These are phyloP conservation scores for Sphaerosporella brunnea DNA, from an alignment of 495 filamentous ascomycete genomes.

Conservation along the genomic window DNA sequence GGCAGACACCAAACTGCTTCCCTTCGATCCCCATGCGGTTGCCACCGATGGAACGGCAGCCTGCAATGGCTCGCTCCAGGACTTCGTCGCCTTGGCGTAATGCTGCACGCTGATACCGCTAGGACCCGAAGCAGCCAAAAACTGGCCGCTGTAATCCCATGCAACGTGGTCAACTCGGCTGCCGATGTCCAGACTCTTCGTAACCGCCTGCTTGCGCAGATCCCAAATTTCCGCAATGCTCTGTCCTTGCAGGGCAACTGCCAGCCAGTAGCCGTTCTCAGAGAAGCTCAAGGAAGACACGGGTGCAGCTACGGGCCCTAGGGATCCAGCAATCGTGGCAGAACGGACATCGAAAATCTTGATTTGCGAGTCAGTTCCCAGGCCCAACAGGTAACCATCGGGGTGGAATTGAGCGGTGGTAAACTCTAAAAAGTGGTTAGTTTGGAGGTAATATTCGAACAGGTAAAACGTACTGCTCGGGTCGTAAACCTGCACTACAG, in stretches of 20 bases:
- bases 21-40: conserved; percentile 57
- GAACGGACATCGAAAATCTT: conserved; percentile 71
- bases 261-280: conserved; percentile 94
- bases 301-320: conserved; percentile 42
- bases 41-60: conserved; percentile 55
- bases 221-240: conserved; percentile 74
- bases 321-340: conserved; percentile 49
- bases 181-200: conserved; percentile 69
- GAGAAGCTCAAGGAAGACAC: conserved; percentile 69
- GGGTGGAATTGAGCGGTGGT: conserved; percentile 77
- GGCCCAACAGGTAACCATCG: conserved; percentile 82
- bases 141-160: conserved; percentile 95
- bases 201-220: conserved; percentile 59
- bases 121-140: conserved; percentile 63
- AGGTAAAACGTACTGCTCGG: conserved; percentile 49
- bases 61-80: conserved; percentile 73
- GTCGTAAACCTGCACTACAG: conserved; percentile 59
- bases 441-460: background rate
- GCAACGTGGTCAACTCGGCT: conserved; percentile 49
- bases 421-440: conserved; percentile 43
- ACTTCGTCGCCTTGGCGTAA: conserved; percentile 64
- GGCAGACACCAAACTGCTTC: conserved; percentile 55
- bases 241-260: conserved; percentile 52
- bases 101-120: conserved; percentile 72
- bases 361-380: conserved; percentile 60